Conservation (phyloP, 176 grass and related monocot genomes). For the Paspalum notatum region DNA sequence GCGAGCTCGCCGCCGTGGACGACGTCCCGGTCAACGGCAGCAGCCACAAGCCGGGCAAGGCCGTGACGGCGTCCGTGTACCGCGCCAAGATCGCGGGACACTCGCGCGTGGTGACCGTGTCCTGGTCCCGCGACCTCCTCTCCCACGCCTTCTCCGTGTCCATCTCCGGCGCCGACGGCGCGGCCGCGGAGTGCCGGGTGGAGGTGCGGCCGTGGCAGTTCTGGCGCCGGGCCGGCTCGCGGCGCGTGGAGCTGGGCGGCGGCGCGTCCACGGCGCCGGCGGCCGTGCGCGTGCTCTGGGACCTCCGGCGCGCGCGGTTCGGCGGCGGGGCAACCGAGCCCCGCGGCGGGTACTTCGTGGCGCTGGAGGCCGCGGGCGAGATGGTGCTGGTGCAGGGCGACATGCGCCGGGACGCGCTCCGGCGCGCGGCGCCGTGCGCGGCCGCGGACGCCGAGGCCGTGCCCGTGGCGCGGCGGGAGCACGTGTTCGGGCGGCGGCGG, state of each 20-base stretch:
- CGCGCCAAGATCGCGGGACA: constrained; percentile 82
- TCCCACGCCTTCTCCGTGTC: constrained; percentile 64
- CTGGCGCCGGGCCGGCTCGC: constrained; percentile 66
- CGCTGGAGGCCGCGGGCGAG: constrained; percentile 60
- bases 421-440: constrained; percentile 40
- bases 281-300: constrained; percentile 68
- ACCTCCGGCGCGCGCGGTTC: constrained; percentile 75
- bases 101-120: constrained; percentile 67
- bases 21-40: constrained; percentile 35
- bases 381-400: constrained; percentile 75
- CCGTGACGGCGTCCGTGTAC: constrained; percentile 72
- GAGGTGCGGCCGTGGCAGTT: constrained; percentile 84
- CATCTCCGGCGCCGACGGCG: constrained; percentile 39
- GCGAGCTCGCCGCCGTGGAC: constrained; percentile 38
- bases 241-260: constrained; percentile 54
- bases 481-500: constrained; percentile 63
- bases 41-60: constrained; percentile 46
- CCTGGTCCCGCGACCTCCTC: constrained; percentile 73
- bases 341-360: constrained; percentile 61
- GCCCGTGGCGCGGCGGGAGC: constrained; percentile 65
- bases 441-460: constrained; percentile 49
- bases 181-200: constrained; percentile 50
- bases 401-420: constrained; percentile 58
- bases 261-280: constrained; percentile 7
- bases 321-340: constrained; percentile 47